phyloP scores from a whole-genome alignment of 352 stramenopile species.

The Discostella stelligera region DNA sequence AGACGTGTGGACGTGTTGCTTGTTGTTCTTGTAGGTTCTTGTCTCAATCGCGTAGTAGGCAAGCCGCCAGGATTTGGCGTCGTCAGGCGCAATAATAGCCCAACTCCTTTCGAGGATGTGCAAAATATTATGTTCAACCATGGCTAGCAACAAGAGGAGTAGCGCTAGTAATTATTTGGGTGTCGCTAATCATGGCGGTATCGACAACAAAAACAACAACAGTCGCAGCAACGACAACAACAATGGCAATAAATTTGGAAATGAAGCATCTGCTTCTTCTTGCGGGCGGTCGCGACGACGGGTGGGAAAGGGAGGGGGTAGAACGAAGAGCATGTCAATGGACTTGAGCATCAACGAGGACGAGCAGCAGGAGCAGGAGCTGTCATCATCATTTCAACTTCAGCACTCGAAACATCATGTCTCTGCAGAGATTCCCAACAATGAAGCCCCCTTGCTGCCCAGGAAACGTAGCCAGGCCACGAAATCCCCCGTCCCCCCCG shows the following conservation, averaged over 20 bases:
- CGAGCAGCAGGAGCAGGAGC: neutral
- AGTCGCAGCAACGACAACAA: neutral
- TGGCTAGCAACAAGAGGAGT: neutral
- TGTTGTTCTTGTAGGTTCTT: no score
- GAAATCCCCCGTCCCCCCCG: slow-evolving; percentile 12
- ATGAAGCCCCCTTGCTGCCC: slow-evolving; percentile 1
- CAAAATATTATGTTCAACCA: neutral
- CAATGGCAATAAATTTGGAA: neutral
- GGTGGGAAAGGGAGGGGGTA: neutral
- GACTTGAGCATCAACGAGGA: neutral
- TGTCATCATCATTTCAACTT: neutral
- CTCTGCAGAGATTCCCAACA: neutral
- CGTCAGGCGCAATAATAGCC: no score
- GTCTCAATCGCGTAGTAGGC: no score
- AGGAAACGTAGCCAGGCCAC: slow-evolving; percentile 19
- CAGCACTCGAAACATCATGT: neutral
- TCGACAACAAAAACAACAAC: neutral
- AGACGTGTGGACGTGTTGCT: no score
- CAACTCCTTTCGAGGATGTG: neutral
- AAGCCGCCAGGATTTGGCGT: no score
- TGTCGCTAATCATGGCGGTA: neutral
- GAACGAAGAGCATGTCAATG: neutral
- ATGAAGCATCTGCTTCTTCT: neutral
- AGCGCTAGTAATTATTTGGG: neutral
- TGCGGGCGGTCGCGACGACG: neutral